Evolutionary conservation across 441 rosid species (phyloP), one percentile per base, ranked within the genome.

Genomic region (Jatropha podagrica): DNA sequence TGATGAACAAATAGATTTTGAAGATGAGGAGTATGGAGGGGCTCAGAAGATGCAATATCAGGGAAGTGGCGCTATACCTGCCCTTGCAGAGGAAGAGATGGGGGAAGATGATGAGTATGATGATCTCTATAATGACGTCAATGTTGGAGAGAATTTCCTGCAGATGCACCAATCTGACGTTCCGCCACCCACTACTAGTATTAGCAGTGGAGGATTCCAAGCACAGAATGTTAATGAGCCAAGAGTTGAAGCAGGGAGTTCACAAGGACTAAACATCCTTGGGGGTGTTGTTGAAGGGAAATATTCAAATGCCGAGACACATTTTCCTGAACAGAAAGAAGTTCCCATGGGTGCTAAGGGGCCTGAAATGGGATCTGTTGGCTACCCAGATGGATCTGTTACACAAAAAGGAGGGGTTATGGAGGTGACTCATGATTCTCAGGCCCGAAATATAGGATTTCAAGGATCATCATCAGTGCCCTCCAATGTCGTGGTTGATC

Each of bases 51-150:
- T 83, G 79, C 88, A 83, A 66, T 90, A 86, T 83, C 99, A 93
- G 77, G 96, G 97, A 59, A 86, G 89, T 71, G 99, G 93, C 76
- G 88, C 99, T 60, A 96, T 96, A 74, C 92, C 99, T 74, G 98
- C 99, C 27, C 86, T 96, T 71, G 93, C 93, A 5, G 99, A 96
- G 77, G 99, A 91, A 77, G 99, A 91, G 61, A 76, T 95, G 84
- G 98, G 95, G 58, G 99, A 95, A 76, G 99, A 95, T 73, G 99
- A 95, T 74, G 99, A 95, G 72, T 95, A 90, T 44, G 99, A 93
- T 80, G 99, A 95, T 84, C 89, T 95, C 20, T 95, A 95, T 72
- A 95, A 95, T 66, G 98, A 95, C 84, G 98, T 95, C 40, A 95
- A 95, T 80, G 96, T 95, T 9, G 98, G 99, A 32, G 98, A 89